These are phyloP conservation scores for Lentinula sp. DNA, from an alignment of 768 basidiomycete genomes.

Conservation along the genomic window DNA sequence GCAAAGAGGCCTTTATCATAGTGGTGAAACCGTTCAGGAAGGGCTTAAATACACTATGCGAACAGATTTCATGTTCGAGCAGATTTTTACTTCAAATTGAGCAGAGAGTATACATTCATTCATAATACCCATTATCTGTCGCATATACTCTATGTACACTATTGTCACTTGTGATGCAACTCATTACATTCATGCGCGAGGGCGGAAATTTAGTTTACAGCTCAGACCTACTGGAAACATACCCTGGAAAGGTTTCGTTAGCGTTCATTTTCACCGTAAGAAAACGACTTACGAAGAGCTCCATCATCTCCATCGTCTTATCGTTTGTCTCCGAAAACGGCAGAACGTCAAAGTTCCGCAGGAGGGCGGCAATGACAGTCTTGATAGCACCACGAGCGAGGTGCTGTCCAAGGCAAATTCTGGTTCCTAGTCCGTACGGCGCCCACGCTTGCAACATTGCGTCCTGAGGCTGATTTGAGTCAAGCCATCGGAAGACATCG, in stretches of 20 bases:
- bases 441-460: neutral
- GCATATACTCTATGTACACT: neutral
- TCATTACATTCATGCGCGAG: constrained; percentile 21
- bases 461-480: constrained; percentile 24
- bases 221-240: constrained; percentile 73
- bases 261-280: constrained; percentile 1
- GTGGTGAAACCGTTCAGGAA: constrained; percentile 30
- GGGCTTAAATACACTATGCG: constrained; percentile 35
- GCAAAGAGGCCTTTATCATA: constrained; percentile 31
- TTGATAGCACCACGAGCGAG: constrained; percentile 65
- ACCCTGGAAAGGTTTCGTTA: constrained; percentile 34
- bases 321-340: constrained; percentile 67
- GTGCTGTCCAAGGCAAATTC: constrained; percentile 73
- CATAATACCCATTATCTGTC: neutral
- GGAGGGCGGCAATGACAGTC: constrained; percentile 50
- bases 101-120: neutral
- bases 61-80: constrained; percentile 34
- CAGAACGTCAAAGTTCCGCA: constrained; percentile 61
- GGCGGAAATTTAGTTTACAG: constrained; percentile 64
- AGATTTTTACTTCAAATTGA: constrained; percentile 2
- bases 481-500: constrained; percentile 77
- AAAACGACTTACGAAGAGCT: constrained; percentile 61
- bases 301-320: constrained; percentile 70
- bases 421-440: constrained; percentile 41
- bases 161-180: too few relatives aligned